Evolutionary conservation across 352 stramenopile genomes (phyloP).

Genomic region (Globisporangium solare): DNA sequence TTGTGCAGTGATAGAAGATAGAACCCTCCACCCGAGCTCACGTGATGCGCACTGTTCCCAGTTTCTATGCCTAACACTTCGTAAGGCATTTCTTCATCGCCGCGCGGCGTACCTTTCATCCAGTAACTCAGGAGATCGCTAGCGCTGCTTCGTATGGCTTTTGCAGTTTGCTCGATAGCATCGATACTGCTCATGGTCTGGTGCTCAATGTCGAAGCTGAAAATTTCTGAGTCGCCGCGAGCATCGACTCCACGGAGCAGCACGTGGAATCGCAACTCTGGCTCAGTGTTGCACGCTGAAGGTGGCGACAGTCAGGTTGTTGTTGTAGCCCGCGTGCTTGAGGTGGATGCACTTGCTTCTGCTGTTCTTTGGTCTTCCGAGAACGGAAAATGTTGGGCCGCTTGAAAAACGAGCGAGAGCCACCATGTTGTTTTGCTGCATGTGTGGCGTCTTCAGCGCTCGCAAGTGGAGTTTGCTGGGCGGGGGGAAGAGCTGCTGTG

Average conservation of each 20-base stretch:
- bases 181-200: not conserved
- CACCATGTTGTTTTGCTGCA: not conserved
- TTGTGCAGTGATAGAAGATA: conserved; percentile 30
- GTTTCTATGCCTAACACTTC: conserved; percentile 26
- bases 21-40: conserved; percentile 40
- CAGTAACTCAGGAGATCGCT: conserved; percentile 15
- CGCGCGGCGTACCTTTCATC: conserved; percentile 15
- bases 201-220: conserved; percentile 14
- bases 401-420: conserved; percentile 22
- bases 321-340: not conserved
- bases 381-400: conserved; percentile 22
- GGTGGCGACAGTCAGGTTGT: not conserved
- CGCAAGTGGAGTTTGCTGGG: not conserved
- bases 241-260: conserved; percentile 7
- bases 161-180: conserved; percentile 1
- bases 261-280: conserved; percentile 8
- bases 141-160: not conserved
- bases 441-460: not conserved
- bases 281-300: not conserved
- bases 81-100: conserved; percentile 50
- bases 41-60: conserved; percentile 15
- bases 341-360: not conserved
- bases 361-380: conserved; percentile 12
- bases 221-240: not conserved
- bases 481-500: not conserved